phyloP scores from a whole-genome alignment of 179 eudicot species.

The Silene noctiflora region DNA sequence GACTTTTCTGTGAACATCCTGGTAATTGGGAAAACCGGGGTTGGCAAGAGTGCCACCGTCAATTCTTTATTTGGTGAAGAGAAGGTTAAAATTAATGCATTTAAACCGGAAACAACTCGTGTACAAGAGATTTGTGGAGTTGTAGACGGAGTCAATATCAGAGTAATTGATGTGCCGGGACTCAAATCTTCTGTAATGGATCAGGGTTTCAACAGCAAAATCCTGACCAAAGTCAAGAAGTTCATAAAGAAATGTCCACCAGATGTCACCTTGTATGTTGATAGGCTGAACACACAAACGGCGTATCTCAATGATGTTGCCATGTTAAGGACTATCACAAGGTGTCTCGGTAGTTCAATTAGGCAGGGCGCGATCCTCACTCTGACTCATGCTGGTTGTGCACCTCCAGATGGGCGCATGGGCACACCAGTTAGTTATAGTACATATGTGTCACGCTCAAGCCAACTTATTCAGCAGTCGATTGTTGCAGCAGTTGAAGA shows the following conservation, averaged over 20 bases:
- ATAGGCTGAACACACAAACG: constrained; percentile 68
- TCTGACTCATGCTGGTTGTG: constrained; percentile 72
- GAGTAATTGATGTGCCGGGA: constrained; percentile 74
- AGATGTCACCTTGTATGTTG: constrained; percentile 75
- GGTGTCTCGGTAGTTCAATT: constrained; percentile 57
- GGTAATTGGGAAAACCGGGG: constrained; percentile 78
- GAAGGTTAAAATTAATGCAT: constrained; percentile 60
- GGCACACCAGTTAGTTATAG: constrained; percentile 77
- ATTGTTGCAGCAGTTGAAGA: constrained; percentile 74
- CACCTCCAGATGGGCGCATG: constrained; percentile 84
- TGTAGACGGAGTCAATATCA: constrained; percentile 65
- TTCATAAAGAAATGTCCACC: constrained; percentile 60
- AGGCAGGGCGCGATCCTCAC: constrained; percentile 74
- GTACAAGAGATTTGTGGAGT: constrained; percentile 56
- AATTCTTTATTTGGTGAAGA: constrained; percentile 80
- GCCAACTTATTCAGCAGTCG: constrained; percentile 74
- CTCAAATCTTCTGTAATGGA: constrained; percentile 63
- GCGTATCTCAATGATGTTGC: constrained; percentile 79
- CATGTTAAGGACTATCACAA: constrained; percentile 53
- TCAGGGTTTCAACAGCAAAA: constrained; percentile 61
- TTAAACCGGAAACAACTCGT: constrained; percentile 51
- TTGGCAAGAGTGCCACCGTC: constrained; percentile 88
- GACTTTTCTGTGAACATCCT: constrained; percentile 62
- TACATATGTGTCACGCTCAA: constrained; percentile 61
- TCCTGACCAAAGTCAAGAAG: constrained; percentile 56